Conservation (phyloP, 1,284 basidiomycete species). For the Pterulicium gracile region DNA sequence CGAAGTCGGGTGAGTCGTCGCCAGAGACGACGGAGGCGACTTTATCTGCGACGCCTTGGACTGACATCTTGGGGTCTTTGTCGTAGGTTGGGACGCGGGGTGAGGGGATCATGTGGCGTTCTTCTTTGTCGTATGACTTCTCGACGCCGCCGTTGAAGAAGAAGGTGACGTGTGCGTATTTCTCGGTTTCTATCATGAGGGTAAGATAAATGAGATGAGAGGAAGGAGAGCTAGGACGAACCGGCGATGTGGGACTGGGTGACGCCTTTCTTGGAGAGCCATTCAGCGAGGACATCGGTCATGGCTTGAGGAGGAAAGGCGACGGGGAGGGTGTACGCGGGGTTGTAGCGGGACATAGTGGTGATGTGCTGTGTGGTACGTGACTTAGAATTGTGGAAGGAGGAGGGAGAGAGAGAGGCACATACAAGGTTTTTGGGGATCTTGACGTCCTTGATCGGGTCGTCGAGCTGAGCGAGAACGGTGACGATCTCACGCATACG, state of each 20-base stretch:
- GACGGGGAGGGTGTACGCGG: slow-evolving; percentile 76
- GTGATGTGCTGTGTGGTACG: slow-evolving; percentile 52
- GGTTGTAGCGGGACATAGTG: slow-evolving; percentile 90
- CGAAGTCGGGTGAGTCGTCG: slow-evolving; percentile 67
- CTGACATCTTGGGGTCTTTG: slow-evolving; percentile 80
- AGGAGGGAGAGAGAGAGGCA: neutral
- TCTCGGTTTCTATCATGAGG: slow-evolving; percentile 64
- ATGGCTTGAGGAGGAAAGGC: slow-evolving; percentile 86
- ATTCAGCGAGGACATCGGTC: slow-evolving; percentile 88
- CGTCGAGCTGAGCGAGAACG: slow-evolving; percentile 74
- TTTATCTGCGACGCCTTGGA: slow-evolving; percentile 77
- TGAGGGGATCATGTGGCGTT: slow-evolving; percentile 80
- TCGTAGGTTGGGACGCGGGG: slow-evolving; percentile 89
- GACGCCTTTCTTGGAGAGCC: slow-evolving; percentile 67
- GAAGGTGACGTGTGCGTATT: slow-evolving; percentile 93
- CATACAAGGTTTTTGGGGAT: slow-evolving; percentile 75
- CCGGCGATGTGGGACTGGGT: slow-evolving; percentile 83
- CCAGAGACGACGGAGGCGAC: slow-evolving; percentile 74
- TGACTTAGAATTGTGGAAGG: neutral
- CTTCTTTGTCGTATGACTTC: slow-evolving; percentile 78
- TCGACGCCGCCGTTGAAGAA: slow-evolving; percentile 95
- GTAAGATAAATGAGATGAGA: slow-evolving; percentile 1
- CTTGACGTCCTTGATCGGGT: slow-evolving; percentile 63
- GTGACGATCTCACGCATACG: slow-evolving; percentile 81
- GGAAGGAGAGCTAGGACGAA: slow-evolving; percentile 18